These are phyloP conservation scores for Bipolaris oryzae DNA, from an alignment of 2,329 filamentous ascomycete species.

Conservation along the genomic window DNA sequence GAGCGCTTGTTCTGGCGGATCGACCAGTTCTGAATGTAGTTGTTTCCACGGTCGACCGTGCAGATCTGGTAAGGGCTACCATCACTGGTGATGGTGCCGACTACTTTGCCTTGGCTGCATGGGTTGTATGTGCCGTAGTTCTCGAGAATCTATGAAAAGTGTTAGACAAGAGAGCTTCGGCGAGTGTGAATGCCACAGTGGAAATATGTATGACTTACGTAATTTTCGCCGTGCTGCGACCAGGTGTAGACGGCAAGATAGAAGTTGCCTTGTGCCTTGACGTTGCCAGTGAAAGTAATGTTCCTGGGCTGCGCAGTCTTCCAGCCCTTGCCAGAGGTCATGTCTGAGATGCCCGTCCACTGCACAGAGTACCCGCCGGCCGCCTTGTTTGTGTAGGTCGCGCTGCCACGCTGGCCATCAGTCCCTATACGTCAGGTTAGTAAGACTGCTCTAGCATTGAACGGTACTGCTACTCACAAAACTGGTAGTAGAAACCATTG, in stretches of 20 bases:
- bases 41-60: neutral
- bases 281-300: neutral
- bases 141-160: neutral
- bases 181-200: neutral
- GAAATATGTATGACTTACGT: neutral
- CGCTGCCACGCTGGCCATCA: neutral
- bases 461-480: neutral
- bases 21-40: slow-evolving; percentile 1
- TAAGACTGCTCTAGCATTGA: neutral
- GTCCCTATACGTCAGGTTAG: neutral
- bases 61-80: neutral
- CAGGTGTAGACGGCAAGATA: slow-evolving; percentile 1
- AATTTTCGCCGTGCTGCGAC: slow-evolving; percentile 1
- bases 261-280: slow-evolving; percentile 1
- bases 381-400: neutral
- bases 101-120: neutral
- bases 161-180: neutral
- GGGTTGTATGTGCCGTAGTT: slow-evolving; percentile 1
- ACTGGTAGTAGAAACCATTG: slow-evolving; percentile 1
- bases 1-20: neutral
- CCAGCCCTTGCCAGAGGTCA: neutral
- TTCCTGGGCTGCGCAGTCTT: neutral
- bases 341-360: neutral
- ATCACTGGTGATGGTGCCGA: neutral
- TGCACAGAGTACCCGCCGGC: neutral